A percentile compares a stretch with the other conserved stretches of the same genome.
phyloP scores from a whole-genome alignment of 2,329 filamentous ascomycete species.

The Fusarium mangiferae region DNA sequence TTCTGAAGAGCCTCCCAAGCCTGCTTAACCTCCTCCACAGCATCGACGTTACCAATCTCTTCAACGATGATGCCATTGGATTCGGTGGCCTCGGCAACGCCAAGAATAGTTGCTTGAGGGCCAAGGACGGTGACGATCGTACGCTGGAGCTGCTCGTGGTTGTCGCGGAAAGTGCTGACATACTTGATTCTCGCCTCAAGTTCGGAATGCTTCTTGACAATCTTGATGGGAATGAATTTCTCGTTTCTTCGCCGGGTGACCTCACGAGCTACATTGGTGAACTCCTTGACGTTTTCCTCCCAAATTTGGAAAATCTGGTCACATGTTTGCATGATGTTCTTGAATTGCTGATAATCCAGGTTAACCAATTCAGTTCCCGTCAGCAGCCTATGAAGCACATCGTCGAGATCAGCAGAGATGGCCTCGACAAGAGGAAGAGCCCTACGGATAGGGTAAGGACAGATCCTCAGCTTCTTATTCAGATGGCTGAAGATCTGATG shows the following conservation, averaged over 20 bases:
- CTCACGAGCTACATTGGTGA: conserved; percentile 96
- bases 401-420: conserved; percentile 92
- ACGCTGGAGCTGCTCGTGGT: conserved; percentile 95
- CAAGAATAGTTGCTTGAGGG: conserved; percentile 70
- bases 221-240: conserved; percentile 99
- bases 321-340: conserved; percentile 82
- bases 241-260: conserved; percentile 93
- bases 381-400: conserved; percentile 84
- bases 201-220: conserved; percentile 85
- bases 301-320: conserved; percentile 89
- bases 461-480: conserved; percentile 97
- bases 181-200: conserved; percentile 93
- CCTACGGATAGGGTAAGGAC: conserved; percentile 91
- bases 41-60: conserved; percentile 96
- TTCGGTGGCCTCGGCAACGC: conserved; percentile 60
- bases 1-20: conserved; percentile 95
- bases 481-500: conserved; percentile 91
- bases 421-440: conserved; percentile 95
- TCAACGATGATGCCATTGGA: conserved; percentile 80
- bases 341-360: conserved; percentile 91
- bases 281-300: conserved; percentile 97
- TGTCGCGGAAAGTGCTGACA: conserved; percentile 92
- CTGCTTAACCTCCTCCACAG: conserved; percentile 93
- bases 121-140: conserved; percentile 98
- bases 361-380: conserved; percentile 90